A percentile compares a stretch with the other conserved stretches of the same genome.
phyloP scores from a whole-genome alignment of 139 green algal species.

The Chlorella sp. region DNA sequence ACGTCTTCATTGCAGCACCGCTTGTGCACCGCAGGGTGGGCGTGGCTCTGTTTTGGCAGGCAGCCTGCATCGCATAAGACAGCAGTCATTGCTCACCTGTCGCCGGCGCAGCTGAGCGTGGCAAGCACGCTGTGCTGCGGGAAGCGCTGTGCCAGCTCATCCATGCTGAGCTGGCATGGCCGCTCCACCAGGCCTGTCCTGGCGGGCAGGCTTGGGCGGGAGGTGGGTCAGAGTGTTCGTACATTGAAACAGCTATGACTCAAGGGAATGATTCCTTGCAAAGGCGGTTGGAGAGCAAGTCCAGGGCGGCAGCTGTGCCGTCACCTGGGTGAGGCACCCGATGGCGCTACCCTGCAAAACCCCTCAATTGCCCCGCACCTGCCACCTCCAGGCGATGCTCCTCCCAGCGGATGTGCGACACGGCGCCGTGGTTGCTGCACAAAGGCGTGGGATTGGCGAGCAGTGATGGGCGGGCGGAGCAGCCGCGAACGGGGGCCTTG shows the following conservation, averaged over 20 bases:
- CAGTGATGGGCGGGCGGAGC: too few species aligned
- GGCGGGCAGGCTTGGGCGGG: not conserved
- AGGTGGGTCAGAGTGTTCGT: too few species aligned
- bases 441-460: too few species aligned
- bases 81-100: not conserved
- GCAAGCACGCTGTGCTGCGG: not conserved
- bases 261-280: too few species aligned
- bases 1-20: not conserved
- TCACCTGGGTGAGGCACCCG: too few species aligned
- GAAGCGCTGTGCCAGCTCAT: constrained; percentile 1
- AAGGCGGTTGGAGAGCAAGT: too few species aligned
- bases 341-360: not conserved
- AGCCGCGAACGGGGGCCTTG: too few species aligned
- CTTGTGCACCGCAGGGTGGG: not conserved
- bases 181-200: not conserved
- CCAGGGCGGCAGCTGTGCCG: too few species aligned
- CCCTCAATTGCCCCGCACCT: not conserved
- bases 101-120: constrained; percentile 5
- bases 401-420: not conserved
- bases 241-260: too few species aligned
- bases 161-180: constrained; percentile 4
- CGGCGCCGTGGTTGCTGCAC: not conserved
- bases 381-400: not conserved
- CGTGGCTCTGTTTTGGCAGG: too few species aligned
- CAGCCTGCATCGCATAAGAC: too few species aligned